Evolutionary conservation across 2,329 filamentous ascomycete genomes (phyloP).

Genomic region (Diaporthe citriasiana): DNA sequence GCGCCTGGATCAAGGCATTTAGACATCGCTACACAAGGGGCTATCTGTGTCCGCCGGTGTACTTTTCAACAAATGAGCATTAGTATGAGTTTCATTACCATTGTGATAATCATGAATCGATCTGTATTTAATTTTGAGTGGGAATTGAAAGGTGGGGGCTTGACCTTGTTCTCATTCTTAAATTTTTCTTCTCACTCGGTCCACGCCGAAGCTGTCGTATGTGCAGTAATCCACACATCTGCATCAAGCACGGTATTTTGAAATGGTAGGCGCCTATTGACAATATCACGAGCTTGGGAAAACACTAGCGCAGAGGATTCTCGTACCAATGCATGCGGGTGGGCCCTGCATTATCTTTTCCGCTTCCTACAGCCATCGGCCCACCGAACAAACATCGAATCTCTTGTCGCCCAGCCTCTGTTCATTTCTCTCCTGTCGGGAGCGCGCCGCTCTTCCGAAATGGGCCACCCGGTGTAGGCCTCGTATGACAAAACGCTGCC

Average conservation of each 20-base stretch:
- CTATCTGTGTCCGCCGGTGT: not conserved
- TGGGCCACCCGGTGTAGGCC: not conserved
- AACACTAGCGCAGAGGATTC: constrained; percentile 15
- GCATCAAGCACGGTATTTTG: not conserved
- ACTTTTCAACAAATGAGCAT: not conserved
- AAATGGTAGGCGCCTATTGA: not conserved
- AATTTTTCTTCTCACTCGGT: not conserved
- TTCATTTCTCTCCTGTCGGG: not conserved
- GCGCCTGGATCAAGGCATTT: not conserved
- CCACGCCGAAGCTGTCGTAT: not conserved
- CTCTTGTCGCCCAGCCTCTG: not conserved
- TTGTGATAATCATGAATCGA: not conserved
- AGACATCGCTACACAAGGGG: too few relatives aligned
- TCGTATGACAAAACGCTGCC: constrained; percentile 7
- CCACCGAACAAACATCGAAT: not conserved
- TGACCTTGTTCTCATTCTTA: not conserved
- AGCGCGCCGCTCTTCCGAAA: not conserved
- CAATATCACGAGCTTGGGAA: not conserved
- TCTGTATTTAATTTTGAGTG: not conserved
- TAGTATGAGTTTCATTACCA: too few relatives aligned
- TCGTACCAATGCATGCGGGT: constrained; percentile 16
- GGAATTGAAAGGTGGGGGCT: not conserved
- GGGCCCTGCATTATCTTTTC: constrained; percentile 11
- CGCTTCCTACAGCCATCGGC: constrained; percentile 7
- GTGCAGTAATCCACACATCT: not conserved